A percentile compares a stretch with the other conserved stretches of the same genome.
Conservation (phyloP, 257 asterid species). For the Solanum arcanum region DNA sequence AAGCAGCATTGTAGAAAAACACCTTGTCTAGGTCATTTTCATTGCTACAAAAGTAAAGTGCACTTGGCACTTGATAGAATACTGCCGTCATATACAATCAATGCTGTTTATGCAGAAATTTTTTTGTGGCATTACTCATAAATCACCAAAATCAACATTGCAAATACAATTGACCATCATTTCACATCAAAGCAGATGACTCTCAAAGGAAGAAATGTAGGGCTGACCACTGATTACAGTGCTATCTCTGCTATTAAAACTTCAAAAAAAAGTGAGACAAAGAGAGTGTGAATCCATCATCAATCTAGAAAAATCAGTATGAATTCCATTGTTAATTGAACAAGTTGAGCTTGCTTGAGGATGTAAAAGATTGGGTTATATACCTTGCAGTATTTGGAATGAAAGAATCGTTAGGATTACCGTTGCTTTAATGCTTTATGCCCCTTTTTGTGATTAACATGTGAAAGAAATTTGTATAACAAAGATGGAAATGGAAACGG, state of each 20-base stretch:
- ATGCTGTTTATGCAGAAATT: background rate
- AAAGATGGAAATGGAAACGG: background rate
- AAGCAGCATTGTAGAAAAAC: background rate
- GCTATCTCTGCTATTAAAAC: background rate
- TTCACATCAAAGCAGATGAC: background rate
- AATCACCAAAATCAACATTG: background rate
- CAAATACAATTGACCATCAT: background rate
- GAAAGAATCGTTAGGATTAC: background rate
- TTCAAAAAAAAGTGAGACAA: background rate
- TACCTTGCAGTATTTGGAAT: background rate
- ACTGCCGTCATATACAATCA: slow-evolving; percentile 8
- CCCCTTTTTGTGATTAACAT: background rate
- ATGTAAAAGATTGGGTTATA: background rate
- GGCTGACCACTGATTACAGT: background rate
- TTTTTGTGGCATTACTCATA: background rate
- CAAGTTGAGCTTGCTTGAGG: background rate
- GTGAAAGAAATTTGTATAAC: background rate
- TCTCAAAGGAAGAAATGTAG: background rate
- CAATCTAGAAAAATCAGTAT: background rate
- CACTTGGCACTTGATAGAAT: slow-evolving; percentile 3
- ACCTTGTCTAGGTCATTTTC: background rate
- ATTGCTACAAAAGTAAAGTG: background rate
- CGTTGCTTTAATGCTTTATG: background rate
- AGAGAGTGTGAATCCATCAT: background rate
- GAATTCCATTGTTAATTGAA: background rate